Percentiles rank a stretch among this genome's conserved stretches.
Conservation (phyloP, 768 basidiomycete genomes). For the Mycena polygramma region DNA sequence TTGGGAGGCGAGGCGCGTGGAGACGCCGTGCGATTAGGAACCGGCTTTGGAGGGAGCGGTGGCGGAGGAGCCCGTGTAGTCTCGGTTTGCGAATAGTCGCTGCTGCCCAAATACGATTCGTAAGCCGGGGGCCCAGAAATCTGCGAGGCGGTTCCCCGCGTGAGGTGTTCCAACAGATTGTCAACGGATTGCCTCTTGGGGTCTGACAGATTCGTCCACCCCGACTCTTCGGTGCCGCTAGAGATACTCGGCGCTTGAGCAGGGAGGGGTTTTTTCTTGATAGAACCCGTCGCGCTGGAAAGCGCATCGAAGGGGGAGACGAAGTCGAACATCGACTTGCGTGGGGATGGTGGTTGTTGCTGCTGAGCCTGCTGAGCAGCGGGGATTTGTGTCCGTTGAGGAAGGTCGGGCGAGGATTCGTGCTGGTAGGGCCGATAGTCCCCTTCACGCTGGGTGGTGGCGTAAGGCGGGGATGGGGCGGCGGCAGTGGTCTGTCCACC, state of each 20-base stretch:
- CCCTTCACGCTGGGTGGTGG: constrained; percentile 55
- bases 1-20: constrained; percentile 80
- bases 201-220: constrained; percentile 67
- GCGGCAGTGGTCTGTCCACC: constrained; percentile 48
- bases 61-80: constrained; percentile 67
- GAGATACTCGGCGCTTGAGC: constrained; percentile 55
- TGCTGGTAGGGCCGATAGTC: constrained; percentile 64
- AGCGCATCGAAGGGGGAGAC: constrained; percentile 89
- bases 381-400: constrained; percentile 52
- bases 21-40: constrained; percentile 61
- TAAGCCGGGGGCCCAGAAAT: constrained; percentile 56
- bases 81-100: constrained; percentile 62
- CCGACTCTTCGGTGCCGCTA: constrained; percentile 68
- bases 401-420: constrained; percentile 56
- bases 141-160: constrained; percentile 57
- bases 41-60: constrained; percentile 73
- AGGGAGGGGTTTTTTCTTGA: constrained; percentile 82
- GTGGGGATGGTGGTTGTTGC: constrained; percentile 74
- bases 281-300: constrained; percentile 57
- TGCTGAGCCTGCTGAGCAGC: constrained; percentile 50
- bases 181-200: constrained; percentile 89
- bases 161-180: constrained; percentile 82
- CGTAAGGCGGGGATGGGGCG: constrained; percentile 64
- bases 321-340: constrained; percentile 89
- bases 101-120: constrained; percentile 58